Conservation (phyloP, 768 basidiomycete species). For the Hirschioporus abietinus region DNA sequence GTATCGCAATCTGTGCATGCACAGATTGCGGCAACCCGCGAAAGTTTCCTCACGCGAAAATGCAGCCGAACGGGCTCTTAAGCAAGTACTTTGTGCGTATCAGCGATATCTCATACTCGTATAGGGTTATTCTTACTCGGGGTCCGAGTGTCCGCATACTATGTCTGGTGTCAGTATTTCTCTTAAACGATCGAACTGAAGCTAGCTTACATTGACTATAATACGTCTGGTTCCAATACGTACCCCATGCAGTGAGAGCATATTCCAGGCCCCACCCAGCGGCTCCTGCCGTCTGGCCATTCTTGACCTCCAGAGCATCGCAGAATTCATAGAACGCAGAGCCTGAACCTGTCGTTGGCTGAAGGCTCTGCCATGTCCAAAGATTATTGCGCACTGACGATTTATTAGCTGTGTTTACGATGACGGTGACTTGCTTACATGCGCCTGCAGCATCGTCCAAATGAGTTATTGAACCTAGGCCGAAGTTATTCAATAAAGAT, state of each 20-base stretch:
- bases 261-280: slow-evolving; percentile 10
- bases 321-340: slow-evolving; percentile 55
- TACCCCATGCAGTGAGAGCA: slow-evolving; percentile 9
- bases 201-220: neutral
- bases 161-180: neutral
- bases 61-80: too few relatives aligned
- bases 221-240: slow-evolving; percentile 5
- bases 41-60: too few relatives aligned
- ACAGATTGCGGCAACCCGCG: too few relatives aligned
- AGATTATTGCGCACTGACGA: slow-evolving; percentile 39
- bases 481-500: slow-evolving; percentile 51
- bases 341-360: slow-evolving; percentile 43
- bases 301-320: slow-evolving; percentile 61
- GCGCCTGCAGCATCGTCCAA: slow-evolving; percentile 64
- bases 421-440: slow-evolving; percentile 22
- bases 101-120: too few relatives aligned
- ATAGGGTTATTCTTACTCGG: slow-evolving; percentile 38
- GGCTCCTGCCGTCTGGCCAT: slow-evolving; percentile 38
- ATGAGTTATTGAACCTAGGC: slow-evolving; percentile 51
- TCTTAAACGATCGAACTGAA: neutral
- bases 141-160: slow-evolving; percentile 50
- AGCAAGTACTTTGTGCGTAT: slow-evolving; percentile 24
- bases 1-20: too few relatives aligned
- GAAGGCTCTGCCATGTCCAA: slow-evolving; percentile 65
- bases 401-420: slow-evolving; percentile 4